Evolutionary conservation across 805 yeast species (phyloP).

Genomic region (Grigorovia humatica): DNA sequence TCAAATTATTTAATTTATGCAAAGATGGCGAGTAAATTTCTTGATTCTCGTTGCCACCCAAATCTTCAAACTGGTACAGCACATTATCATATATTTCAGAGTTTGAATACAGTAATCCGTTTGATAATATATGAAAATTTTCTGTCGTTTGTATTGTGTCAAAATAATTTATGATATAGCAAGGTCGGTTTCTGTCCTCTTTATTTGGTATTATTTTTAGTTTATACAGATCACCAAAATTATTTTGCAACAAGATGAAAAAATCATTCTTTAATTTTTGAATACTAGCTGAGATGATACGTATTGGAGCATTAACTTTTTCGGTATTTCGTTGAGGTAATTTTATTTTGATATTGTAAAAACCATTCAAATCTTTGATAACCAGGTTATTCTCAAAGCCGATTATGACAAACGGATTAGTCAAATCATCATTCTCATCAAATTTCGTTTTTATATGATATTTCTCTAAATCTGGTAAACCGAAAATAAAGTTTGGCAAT

Average conservation of each 20-base stretch:
- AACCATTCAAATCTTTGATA: slow-evolving; percentile 37
- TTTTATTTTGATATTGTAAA: slow-evolving; percentile 33
- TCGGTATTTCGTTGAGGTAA: slow-evolving; percentile 40
- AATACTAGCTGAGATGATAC: slow-evolving; percentile 46
- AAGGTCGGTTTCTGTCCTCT: slow-evolving; percentile 27
- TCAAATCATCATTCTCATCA: slow-evolving; percentile 36
- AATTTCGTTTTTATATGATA: slow-evolving; percentile 12
- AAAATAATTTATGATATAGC: slow-evolving; percentile 53
- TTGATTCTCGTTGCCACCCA: slow-evolving; percentile 41
- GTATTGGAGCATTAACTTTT: slow-evolving; percentile 11
- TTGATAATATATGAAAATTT: slow-evolving; percentile 48
- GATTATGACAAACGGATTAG: slow-evolving; percentile 34
- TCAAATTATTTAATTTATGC: slow-evolving; percentile 42
- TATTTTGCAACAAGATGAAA: slow-evolving; percentile 61
- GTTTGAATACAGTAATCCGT: slow-evolving; percentile 69
- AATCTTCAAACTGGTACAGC: slow-evolving; percentile 67
- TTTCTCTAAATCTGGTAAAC: slow-evolving; percentile 44
- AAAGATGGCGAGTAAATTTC: slow-evolving; percentile 20
- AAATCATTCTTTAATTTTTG: slow-evolving; percentile 55
- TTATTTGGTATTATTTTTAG: slow-evolving; percentile 41
- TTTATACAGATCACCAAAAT: slow-evolving; percentile 68
- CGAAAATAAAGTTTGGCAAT: slow-evolving; percentile 42
- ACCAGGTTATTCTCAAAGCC: slow-evolving; percentile 47
- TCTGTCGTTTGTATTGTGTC: slow-evolving; percentile 60
- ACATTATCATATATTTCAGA: slow-evolving; percentile 51